Base-by-base conservation (phyloP, 2,329 filamentous ascomycete species). In the Apiospora hydei region DNA sequence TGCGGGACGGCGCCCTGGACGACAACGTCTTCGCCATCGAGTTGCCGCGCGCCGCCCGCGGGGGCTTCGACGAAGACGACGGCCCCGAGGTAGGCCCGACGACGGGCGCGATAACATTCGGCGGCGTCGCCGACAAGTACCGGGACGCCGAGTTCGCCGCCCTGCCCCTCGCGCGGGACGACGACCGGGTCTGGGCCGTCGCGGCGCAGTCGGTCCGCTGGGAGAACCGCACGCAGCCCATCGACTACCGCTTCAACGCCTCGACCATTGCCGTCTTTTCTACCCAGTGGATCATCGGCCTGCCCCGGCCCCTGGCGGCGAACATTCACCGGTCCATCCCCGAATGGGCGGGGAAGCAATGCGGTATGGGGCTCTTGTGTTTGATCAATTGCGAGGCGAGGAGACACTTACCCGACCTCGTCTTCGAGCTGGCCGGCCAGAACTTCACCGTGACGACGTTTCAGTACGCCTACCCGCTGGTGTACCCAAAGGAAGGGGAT, bases 1-100 rank as follows among this genome's bases (percentile, higher is more conserved):
- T 51, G 10, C 49, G n/a, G n/a, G 49, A 51, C 10, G 49, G 49
- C 49, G 49, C 14, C 8, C 49, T 51, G 11, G 49, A 51, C 49
- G 49, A 51, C n/a, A 51, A 51, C 49, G 49, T 51, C n/a, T 51
- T 51, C 49, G 49, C 49, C 13, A 51, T 51, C 49, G 49, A 51
- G n/a, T n/a, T 51, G 49, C 49, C 49, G n/a, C 49, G 49, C n/a
- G 49, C 49, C n/a, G 49, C 49, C 10, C n/a, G n/a, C 7, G 49
- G 49, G n/a, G 21, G 46, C 18, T 51, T 51, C 49, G 46, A 49
- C 46, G n/a, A 49, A 18, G 46, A 49, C 46, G 46, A 51, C n/a
- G n/a, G 49, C 26, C 26, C 26, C 46, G 49, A 51, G 11, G n/a
- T 51, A 10, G 49, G 49, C 49, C 8, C 49, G 49, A 51, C 49